A percentile compares a stretch with the other conserved stretches of the same genome.
These are phyloP conservation scores for Trifolium repens DNA, from an alignment of 306 rosid genomes.

Conservation along the genomic window DNA sequence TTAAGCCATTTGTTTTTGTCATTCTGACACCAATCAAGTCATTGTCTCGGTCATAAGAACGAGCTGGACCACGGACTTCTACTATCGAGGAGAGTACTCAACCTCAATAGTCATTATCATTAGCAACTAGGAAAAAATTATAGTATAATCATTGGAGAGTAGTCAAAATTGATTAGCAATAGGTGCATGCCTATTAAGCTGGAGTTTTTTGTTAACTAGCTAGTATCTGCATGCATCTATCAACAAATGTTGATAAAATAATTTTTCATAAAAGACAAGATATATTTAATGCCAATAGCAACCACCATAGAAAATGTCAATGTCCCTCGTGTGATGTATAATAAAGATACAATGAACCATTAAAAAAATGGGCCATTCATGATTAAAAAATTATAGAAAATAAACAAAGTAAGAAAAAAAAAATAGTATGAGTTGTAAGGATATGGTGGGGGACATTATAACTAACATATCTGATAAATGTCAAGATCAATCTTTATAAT, in stretches of 20 bases:
- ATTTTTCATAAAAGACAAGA: slow-evolving; percentile 27
- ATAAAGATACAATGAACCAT: slow-evolving; percentile 46
- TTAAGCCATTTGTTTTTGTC: not conserved
- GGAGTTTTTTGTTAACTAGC: slow-evolving; percentile 28
- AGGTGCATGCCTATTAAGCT: slow-evolving; percentile 8
- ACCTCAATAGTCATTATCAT: not conserved
- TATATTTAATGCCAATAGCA: slow-evolving; percentile 18
- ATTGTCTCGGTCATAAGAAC: not conserved
- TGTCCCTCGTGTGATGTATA: slow-evolving; percentile 43
- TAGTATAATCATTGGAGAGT: not conserved
- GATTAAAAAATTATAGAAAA: slow-evolving; percentile 23
- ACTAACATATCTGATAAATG: slow-evolving; percentile 24
- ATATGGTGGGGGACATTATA: slow-evolving; percentile 40
- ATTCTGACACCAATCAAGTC: not conserved
- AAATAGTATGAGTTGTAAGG: slow-evolving; percentile 46
- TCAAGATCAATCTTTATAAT: slow-evolving; percentile 40
- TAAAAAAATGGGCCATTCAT: slow-evolving; percentile 33
- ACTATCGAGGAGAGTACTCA: not conserved
- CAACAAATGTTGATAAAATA: slow-evolving; percentile 18
- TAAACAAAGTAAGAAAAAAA: slow-evolving; percentile 17
- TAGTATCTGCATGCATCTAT: slow-evolving; percentile 1
- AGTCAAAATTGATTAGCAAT: not conserved
- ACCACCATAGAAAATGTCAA: slow-evolving; percentile 41
- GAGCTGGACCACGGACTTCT: not conserved
- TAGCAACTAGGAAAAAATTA: no score